These are phyloP conservation scores for Gilbertella persicaria DNA, from an alignment of 371 early-diverging fungal species.

Conservation along the genomic window DNA sequence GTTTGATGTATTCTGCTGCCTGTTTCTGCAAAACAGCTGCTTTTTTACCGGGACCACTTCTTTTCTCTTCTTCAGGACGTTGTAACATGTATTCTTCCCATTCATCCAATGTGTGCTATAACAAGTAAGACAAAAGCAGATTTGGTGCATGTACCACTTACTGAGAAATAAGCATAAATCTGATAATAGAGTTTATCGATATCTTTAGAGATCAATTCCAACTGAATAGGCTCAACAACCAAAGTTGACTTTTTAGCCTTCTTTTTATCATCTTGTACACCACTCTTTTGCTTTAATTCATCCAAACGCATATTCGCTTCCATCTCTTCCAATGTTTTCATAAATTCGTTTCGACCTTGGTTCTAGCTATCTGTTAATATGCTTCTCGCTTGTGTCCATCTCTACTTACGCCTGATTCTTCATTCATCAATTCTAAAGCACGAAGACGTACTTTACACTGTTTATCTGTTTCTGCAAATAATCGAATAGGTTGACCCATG, in stretches of 20 bases:
- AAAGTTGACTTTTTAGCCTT: conserved; percentile 40
- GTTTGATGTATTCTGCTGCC: conserved; percentile 85
- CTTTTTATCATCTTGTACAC: conserved; percentile 42
- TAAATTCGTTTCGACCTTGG: conserved; percentile 88
- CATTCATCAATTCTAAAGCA: conserved; percentile 83
- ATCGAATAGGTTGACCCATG: conserved; percentile 87
- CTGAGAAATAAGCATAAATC: conserved; percentile 79
- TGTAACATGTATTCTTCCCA: conserved; percentile 87
- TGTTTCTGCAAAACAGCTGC: conserved; percentile 83
- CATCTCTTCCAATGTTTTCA: conserved; percentile 79
- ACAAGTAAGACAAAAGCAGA: no score
- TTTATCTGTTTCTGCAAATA: conserved; percentile 90
- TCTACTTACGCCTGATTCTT: conserved; percentile 55
- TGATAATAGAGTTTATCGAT: conserved; percentile 74
- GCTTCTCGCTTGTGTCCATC: not conserved
- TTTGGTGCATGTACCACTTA: no score
- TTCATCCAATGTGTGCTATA: conserved; percentile 74
- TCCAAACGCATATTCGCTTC: conserved; percentile 83
- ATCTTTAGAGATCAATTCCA: conserved; percentile 71
- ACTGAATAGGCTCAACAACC: conserved; percentile 44
- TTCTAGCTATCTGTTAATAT: conserved; percentile 9
- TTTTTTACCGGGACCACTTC: conserved; percentile 74
- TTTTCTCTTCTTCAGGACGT: conserved; percentile 76
- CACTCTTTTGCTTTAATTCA: conserved; percentile 63
- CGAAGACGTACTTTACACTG: conserved; percentile 85